These are phyloP conservation scores for Auriscalpium orientale DNA, from an alignment of 768 basidiomycete genomes.

Conservation along the genomic window DNA sequence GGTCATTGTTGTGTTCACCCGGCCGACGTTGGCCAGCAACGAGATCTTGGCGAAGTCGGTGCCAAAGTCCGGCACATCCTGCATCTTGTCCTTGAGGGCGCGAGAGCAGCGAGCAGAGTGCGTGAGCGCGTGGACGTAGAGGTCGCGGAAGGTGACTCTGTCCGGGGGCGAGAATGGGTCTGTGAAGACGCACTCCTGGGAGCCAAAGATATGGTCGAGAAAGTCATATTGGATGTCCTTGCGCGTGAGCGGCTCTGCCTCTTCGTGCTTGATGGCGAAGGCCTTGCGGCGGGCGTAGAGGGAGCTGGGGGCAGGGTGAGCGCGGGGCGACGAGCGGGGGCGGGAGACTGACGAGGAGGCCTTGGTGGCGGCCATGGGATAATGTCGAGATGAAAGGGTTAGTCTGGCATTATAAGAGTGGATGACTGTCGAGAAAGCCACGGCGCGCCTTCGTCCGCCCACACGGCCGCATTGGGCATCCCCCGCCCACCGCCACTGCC, in stretches of 20 bases:
- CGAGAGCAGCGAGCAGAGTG: slow-evolving; percentile 63
- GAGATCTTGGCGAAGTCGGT: slow-evolving; percentile 71
- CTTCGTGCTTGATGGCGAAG: slow-evolving; percentile 39
- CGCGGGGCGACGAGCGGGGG: slow-evolving; percentile 1
- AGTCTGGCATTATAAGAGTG: background rate
- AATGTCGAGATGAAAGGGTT: background rate
- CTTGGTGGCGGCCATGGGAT: slow-evolving; percentile 13
- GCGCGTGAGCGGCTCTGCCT: slow-evolving; percentile 62
- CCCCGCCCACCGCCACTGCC: background rate
- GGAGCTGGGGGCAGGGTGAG: slow-evolving; percentile 29
- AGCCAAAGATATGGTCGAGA: slow-evolving; percentile 34
- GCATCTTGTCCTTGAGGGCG: slow-evolving; percentile 64
- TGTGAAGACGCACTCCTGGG: slow-evolving; percentile 48
- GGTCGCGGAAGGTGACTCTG: slow-evolving; percentile 38
- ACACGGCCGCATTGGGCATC: background rate
- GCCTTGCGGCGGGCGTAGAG: slow-evolving; percentile 37
- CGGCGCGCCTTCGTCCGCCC: background rate
- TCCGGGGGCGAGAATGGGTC: slow-evolving; percentile 42
- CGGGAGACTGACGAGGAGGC: slow-evolving; percentile 7
- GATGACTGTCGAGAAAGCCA: too few relatives aligned
- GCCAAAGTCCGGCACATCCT: slow-evolving; percentile 48
- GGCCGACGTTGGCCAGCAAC: slow-evolving; percentile 68
- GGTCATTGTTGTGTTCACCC: slow-evolving; percentile 78
- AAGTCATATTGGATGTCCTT: slow-evolving; percentile 59
- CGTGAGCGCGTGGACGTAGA: slow-evolving; percentile 39